Evolutionary conservation across 1,284 basidiomycete genomes (phyloP).

Genomic region (Heterobasidion annosum): DNA sequence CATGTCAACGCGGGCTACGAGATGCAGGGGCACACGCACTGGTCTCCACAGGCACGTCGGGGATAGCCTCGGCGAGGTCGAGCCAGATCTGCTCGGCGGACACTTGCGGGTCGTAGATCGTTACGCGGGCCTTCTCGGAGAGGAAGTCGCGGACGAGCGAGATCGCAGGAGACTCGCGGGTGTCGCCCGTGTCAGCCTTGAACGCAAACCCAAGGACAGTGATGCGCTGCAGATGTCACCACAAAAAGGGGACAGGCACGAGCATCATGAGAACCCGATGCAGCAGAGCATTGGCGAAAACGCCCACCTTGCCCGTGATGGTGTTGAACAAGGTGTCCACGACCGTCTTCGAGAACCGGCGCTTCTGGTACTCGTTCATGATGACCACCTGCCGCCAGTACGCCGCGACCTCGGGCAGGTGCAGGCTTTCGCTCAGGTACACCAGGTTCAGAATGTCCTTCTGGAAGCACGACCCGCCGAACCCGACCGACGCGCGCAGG

Average conservation of each 20-base stretch:
- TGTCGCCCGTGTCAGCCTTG: constrained; percentile 96
- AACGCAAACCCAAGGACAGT: constrained; percentile 95
- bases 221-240: constrained; percentile 56
- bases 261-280: not conserved
- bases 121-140: constrained; percentile 80
- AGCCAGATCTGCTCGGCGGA: constrained; percentile 64
- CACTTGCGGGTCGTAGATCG: constrained; percentile 91
- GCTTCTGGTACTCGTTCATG: constrained; percentile 97
- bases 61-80: constrained; percentile 64
- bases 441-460: constrained; percentile 99
- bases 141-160: constrained; percentile 92
- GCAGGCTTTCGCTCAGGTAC: constrained; percentile 90
- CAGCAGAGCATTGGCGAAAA: constrained; percentile 14
- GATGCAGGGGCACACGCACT: constrained; percentile 34
- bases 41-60: constrained; percentile 40
- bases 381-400: constrained; percentile 96
- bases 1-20: no score
- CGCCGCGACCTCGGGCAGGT: constrained; percentile 94
- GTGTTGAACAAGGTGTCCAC: constrained; percentile 98
- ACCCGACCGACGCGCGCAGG: constrained; percentile 92
- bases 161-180: constrained; percentile 96
- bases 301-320: constrained; percentile 80
- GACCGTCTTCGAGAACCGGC: constrained; percentile 81
- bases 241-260: constrained; percentile 11
- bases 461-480: constrained; percentile 98